These are phyloP conservation scores for Tuber umbilicatum DNA, from an alignment of 495 filamentous ascomycete genomes.

Conservation along the genomic window DNA sequence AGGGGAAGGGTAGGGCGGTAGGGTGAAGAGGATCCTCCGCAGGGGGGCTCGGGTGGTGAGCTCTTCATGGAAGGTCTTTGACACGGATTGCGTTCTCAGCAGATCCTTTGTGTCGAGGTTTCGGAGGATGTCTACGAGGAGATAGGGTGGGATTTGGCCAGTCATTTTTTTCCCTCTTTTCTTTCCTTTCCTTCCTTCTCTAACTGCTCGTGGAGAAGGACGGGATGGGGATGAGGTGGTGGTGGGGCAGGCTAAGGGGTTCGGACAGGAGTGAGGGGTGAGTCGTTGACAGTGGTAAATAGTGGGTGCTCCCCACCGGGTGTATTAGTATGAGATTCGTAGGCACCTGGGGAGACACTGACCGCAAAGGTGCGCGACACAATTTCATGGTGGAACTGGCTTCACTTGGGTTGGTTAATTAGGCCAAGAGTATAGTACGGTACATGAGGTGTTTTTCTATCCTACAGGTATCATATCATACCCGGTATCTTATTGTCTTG, in stretches of 20 bases:
- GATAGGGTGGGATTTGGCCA: conserved; percentile 12
- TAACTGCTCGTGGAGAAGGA: background rate
- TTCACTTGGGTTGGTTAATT: background rate
- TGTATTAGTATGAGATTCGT: background rate
- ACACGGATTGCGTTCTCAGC: background rate
- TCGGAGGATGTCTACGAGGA: conserved; percentile 18
- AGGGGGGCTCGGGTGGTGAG: conserved; percentile 4
- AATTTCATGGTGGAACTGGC: background rate
- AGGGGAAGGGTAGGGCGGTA: background rate
- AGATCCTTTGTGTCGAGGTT: conserved; percentile 12
- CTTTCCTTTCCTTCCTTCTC: background rate
- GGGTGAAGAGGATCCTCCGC: conserved; percentile 14
- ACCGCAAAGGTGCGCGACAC: background rate
- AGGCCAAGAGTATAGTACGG: background rate
- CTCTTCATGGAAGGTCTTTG: background rate
- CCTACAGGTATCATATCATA: background rate
- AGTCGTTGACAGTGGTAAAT: background rate
- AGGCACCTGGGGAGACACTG: background rate
- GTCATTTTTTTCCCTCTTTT: background rate
- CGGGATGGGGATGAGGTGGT: background rate
- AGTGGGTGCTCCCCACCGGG: background rate
- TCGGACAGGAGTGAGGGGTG: background rate
- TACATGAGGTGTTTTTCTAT: background rate
- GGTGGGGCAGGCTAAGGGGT: background rate
- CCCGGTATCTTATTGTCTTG: background rate